Base-by-base conservation (phyloP, 352 stramenopile genomes). In the Globisporangium okanoganense region DNA sequence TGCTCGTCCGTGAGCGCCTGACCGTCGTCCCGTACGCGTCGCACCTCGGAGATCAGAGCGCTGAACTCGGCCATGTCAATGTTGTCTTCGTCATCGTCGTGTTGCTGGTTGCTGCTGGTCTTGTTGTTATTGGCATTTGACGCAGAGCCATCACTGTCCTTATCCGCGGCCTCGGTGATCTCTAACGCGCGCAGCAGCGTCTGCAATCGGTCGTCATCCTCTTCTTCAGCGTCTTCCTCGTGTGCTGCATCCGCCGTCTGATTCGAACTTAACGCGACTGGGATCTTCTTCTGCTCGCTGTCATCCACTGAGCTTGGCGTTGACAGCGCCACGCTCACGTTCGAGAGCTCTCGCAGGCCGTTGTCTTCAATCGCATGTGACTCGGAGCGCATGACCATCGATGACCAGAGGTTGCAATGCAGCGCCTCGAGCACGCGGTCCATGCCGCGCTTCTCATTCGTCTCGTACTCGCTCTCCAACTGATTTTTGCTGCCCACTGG, bases 341-440 rank as follows among this genome's bases (percentile, higher is more conserved):
- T 58, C 33, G 59, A 57, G 6, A 65, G 51, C 41, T 60, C 59
- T 14, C 50, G 50, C 29, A 65, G 35, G 5, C 51, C 38, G 18
- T 29, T 58, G 13, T 44, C 56, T 20, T 64, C 38, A n/a, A 22
- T 44, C 13, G 1, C 14, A 12, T 44, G n/a, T 25, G 9, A 7
- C 40, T 33, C 12, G 0, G 44, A 38, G 18, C 18, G 20, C 70
- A 82, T 86, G 55, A 82, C 73, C 78, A 94, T 92, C 2, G 84
- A 90, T 14, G 61, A 58, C 84, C 84, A 94, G 76, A 92, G 87
- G 48, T 81, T 91, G 66, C 82, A 90, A 22, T 94, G 71, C 48
- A 94, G 61, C 13, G 79, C 82, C 55, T 94, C 84, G 18, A 94
- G 62, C 27, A 92, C 77, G n/a, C 84, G 76, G 12, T 83, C 71